Evolutionary conservation across 129 eudicot species (phyloP).

Genomic region (Heracleum sosnowskyi): DNA sequence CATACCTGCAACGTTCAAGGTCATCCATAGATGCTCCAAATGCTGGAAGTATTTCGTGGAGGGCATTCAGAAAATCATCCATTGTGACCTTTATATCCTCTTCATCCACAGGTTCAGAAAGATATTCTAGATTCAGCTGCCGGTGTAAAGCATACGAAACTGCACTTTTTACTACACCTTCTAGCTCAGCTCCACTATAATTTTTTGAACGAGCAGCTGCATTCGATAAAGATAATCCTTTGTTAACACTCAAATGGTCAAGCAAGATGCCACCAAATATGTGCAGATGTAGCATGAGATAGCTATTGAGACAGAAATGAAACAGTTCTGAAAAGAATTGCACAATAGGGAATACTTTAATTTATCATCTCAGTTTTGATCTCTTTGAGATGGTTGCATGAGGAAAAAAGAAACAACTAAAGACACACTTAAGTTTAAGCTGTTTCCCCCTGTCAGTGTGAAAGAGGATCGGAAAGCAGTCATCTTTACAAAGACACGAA

Average conservation of each 20-base stretch:
- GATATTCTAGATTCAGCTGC: conserved; percentile 80
- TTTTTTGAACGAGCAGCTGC: conserved; percentile 96
- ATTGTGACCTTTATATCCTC: conserved; percentile 86
- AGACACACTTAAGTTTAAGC: not conserved
- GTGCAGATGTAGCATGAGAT: not conserved
- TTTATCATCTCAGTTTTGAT: not conserved
- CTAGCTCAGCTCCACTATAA: conserved; percentile 98
- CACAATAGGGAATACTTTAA: not conserved
- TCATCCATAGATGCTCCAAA: conserved; percentile 93
- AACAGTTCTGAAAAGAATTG: not conserved
- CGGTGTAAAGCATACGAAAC: conserved; percentile 89
- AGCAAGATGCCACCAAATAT: not conserved
- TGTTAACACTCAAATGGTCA: not conserved
- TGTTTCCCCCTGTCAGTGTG: not conserved
- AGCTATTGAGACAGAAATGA: not conserved
- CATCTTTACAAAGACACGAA: not conserved
- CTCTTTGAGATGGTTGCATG: not conserved
- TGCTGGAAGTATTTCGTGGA: conserved; percentile 77
- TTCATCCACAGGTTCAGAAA: conserved; percentile 80
- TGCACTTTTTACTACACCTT: conserved; percentile 99
- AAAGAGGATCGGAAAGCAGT: not conserved
- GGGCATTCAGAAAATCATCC: conserved; percentile 88
- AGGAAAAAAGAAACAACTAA: not conserved
- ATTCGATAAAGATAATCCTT: not conserved
- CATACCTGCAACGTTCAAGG: conserved; percentile 96